Evolutionary conservation across 169 alveolate genomes (phyloP).

Genomic region (Plasmodium inui): DNA sequence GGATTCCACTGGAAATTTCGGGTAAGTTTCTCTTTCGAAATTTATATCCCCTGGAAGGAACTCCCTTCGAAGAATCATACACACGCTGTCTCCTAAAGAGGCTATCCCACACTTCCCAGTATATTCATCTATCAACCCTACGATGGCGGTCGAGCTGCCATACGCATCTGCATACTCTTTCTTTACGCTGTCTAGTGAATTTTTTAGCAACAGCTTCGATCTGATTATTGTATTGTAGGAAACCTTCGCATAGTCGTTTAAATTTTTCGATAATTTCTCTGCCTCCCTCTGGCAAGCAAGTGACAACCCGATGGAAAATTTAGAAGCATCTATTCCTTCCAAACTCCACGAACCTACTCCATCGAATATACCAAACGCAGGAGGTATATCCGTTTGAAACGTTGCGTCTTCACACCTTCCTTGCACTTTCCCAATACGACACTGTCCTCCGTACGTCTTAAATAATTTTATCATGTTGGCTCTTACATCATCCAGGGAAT

Average conservation of each 20-base stretch:
- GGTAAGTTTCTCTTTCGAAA: constrained; percentile 71
- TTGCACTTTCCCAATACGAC: constrained; percentile 74
- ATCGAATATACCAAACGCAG: constrained; percentile 83
- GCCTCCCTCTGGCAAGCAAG: constrained; percentile 76
- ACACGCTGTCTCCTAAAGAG: constrained; percentile 80
- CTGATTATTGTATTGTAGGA: constrained; percentile 76
- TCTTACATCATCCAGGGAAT: constrained; percentile 62
- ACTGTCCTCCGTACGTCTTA: constrained; percentile 70
- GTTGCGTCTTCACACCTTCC: constrained; percentile 83
- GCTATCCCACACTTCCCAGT: constrained; percentile 81
- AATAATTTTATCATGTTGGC: constrained; percentile 53
- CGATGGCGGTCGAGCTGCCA: constrained; percentile 84
- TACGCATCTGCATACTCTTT: constrained; percentile 79
- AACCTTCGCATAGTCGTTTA: constrained; percentile 69
- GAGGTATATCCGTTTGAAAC: constrained; percentile 77
- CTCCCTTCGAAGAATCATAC: constrained; percentile 79
- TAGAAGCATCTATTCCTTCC: constrained; percentile 83
- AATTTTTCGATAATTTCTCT: constrained; percentile 54
- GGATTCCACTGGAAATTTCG: constrained; percentile 63
- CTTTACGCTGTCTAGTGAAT: constrained; percentile 77
- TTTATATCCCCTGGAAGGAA: constrained; percentile 78
- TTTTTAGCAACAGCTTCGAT: constrained; percentile 76
- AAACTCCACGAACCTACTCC: constrained; percentile 85
- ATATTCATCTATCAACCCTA: constrained; percentile 78
- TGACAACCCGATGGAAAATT: constrained; percentile 80